Evolutionary conservation across 2,329 filamentous ascomycete genomes (phyloP).

Genomic region (Neoascochyta sp.): DNA sequence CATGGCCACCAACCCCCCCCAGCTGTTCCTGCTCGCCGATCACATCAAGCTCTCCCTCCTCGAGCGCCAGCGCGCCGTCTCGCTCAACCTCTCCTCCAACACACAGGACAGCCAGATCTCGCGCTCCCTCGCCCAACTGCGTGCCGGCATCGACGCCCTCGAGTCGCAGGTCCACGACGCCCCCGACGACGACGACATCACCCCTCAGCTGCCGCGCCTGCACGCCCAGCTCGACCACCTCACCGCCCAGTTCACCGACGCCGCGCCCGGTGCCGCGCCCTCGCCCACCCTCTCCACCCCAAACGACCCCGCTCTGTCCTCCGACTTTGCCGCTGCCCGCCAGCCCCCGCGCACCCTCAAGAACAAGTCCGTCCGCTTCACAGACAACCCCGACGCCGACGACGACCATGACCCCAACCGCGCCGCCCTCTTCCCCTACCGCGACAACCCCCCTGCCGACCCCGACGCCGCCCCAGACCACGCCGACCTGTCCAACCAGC

Average conservation of each 20-base stretch:
- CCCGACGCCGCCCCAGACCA: constrained; percentile 48
- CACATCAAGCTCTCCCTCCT: constrained; percentile 95
- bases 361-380: constrained; percentile 82
- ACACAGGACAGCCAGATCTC: constrained; percentile 86
- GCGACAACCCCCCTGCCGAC: constrained; percentile 58
- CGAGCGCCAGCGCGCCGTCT: constrained; percentile 82
- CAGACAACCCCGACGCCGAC: constrained; percentile 49
- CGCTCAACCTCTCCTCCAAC: constrained; percentile 71
- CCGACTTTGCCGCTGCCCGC: constrained; percentile 38
- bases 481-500: constrained; percentile 66
- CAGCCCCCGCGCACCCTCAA: constrained; percentile 33
- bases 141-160: constrained; percentile 70
- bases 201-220: constrained; percentile 62
- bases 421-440: constrained; percentile 64
- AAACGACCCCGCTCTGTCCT: constrained; percentile 40
- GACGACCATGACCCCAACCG: constrained; percentile 51
- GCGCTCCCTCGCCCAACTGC: constrained; percentile 80
- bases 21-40: constrained; percentile 89
- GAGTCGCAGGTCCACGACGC: constrained; percentile 60
- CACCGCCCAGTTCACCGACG: constrained; percentile 67
- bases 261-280: constrained; percentile 47
- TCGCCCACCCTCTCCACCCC: constrained; percentile 43
- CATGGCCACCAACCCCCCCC: constrained; percentile 54
- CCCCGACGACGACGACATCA: constrained; percentile 51
- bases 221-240: constrained; percentile 73